phyloP scores from a whole-genome alignment of 2,329 filamentous ascomycete genomes.

The Juglanconis oblonga region DNA sequence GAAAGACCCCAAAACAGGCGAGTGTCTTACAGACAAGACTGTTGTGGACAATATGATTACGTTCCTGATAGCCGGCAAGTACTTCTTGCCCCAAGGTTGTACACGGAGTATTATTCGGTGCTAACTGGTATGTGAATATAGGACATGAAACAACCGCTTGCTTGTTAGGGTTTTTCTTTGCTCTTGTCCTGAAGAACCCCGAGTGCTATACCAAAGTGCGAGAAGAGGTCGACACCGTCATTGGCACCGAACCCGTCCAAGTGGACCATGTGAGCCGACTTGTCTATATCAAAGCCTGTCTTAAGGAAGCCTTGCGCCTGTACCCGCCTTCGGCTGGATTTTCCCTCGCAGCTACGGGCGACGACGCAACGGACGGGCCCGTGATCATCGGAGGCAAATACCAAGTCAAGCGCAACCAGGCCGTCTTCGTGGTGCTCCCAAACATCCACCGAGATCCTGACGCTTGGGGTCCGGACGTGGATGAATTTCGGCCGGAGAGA shows the following conservation, averaged over 20 bases:
- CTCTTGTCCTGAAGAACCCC: slow-evolving; percentile 18
- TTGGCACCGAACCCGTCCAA: slow-evolving; percentile 14
- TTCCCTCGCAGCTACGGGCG: slow-evolving; percentile 4
- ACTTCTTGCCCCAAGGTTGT: neutral
- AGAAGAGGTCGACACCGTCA: slow-evolving; percentile 19
- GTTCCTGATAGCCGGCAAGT: slow-evolving; percentile 1
- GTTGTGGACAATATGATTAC: slow-evolving; percentile 21
- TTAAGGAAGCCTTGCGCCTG: slow-evolving; percentile 18
- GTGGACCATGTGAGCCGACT: slow-evolving; percentile 17
- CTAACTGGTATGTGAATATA: neutral
- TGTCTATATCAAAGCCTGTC: slow-evolving; percentile 18
- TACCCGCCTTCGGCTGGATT: slow-evolving; percentile 7
- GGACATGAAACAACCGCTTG: slow-evolving; percentile 21
- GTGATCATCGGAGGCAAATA: slow-evolving; percentile 17
- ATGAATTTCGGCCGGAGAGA: slow-evolving; percentile 21
- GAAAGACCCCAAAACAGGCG: slow-evolving; percentile 20
- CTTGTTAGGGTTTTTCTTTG: slow-evolving; percentile 16
- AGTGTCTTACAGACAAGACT: slow-evolving; percentile 16
- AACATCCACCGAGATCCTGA: slow-evolving; percentile 18
- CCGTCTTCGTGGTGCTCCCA: slow-evolving; percentile 12
- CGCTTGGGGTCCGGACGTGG: slow-evolving; percentile 18
- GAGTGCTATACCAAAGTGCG: slow-evolving; percentile 15
- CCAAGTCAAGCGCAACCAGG: slow-evolving; percentile 9
- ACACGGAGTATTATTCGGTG: neutral
- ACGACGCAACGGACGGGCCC: neutral